Percentiles rank a stretch among this genome's conserved stretches.
Evolutionary conservation across 371 early-diverging fungal species (phyloP).

Genomic region (Apophysomyces trapeziformis): DNA sequence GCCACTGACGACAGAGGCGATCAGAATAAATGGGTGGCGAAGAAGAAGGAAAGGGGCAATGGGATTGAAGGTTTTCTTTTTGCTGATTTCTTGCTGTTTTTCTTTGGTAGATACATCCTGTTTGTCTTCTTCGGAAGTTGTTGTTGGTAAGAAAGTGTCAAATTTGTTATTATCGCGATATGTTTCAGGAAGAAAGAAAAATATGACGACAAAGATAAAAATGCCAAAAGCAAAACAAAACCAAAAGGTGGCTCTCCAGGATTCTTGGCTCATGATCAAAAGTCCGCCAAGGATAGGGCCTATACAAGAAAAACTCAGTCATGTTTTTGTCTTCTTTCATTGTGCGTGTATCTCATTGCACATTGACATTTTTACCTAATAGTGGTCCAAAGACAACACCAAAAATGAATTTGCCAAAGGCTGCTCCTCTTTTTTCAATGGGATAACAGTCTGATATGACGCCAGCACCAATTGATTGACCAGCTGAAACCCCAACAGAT

Average conservation of each 20-base stretch:
- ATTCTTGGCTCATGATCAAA: slow-evolving; percentile 29
- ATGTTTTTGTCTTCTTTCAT: not conserved
- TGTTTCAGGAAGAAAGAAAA: slow-evolving; percentile 68
- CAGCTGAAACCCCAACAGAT: slow-evolving; percentile 64
- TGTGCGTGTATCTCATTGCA: too few relatives aligned
- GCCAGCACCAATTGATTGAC: slow-evolving; percentile 68
- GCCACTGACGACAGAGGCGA: slow-evolving; percentile 50
- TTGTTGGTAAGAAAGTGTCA: slow-evolving; percentile 21
- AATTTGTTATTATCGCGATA: slow-evolving; percentile 40
- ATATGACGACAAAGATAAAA: slow-evolving; percentile 21
- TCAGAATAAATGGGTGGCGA: slow-evolving; percentile 51
- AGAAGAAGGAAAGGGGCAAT: slow-evolving; percentile 42
- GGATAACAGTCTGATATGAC: slow-evolving; percentile 44
- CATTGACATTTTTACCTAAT: not conserved
- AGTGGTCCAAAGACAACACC: slow-evolving; percentile 56
- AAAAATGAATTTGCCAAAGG: slow-evolving; percentile 51
- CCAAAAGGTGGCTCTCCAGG: slow-evolving; percentile 39
- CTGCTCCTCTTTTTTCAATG: slow-evolving; percentile 34
- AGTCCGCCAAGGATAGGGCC: slow-evolving; percentile 39
- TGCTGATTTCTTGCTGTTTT: not conserved
- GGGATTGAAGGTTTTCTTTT: slow-evolving; percentile 24
- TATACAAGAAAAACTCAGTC: not conserved
- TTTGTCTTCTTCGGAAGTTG: not conserved
- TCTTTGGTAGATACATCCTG: not conserved
- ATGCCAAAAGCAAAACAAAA: slow-evolving; percentile 36